Percentiles rank a stretch among this genome's conserved stretches.
Conservation (phyloP, 2,329 filamentous ascomycete genomes). For the Coniella lustricola region DNA sequence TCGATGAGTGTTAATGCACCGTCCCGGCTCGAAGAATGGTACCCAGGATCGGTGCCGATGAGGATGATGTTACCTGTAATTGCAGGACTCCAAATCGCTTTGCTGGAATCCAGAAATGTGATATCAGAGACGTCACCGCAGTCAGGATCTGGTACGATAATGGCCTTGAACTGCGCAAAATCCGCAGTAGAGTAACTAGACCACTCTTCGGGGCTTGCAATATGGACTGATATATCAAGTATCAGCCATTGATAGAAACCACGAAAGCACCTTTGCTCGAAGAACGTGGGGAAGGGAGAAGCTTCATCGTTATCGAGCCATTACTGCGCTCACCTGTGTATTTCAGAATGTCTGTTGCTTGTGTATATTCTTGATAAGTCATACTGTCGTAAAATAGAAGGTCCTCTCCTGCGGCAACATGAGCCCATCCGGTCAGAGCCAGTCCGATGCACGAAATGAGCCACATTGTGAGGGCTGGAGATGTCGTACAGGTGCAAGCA, state of each 20-base stretch:
- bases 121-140: slow-evolving; percentile 25
- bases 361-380: slow-evolving; percentile 20
- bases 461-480: slow-evolving; percentile 5
- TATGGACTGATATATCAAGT: slow-evolving; percentile 21
- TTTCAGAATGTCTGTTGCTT: slow-evolving; percentile 15
- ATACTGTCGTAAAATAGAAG: slow-evolving; percentile 21
- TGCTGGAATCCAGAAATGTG: slow-evolving; percentile 32
- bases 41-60: slow-evolving; percentile 33
- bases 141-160: slow-evolving; percentile 35
- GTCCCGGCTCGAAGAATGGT: slow-evolving; percentile 23
- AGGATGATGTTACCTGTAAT: slow-evolving; percentile 34
- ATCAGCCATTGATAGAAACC: slow-evolving; percentile 3
- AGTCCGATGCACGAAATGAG: slow-evolving; percentile 9
- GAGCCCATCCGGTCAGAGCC: slow-evolving; percentile 14
- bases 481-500: not conserved
- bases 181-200: slow-evolving; percentile 31
- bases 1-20: slow-evolving; percentile 31
- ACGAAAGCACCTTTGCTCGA: too few relatives aligned
- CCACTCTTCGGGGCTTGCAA: slow-evolving; percentile 30
- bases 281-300: too few relatives aligned
- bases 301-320: too few relatives aligned
- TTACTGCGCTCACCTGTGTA: slow-evolving; percentile 18
- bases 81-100: slow-evolving; percentile 32
- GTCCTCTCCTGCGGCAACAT: slow-evolving; percentile 17
- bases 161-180: slow-evolving; percentile 37